Conservation (phyloP, 2,329 filamentous ascomycete species). For the Cercospora citrullina region DNA sequence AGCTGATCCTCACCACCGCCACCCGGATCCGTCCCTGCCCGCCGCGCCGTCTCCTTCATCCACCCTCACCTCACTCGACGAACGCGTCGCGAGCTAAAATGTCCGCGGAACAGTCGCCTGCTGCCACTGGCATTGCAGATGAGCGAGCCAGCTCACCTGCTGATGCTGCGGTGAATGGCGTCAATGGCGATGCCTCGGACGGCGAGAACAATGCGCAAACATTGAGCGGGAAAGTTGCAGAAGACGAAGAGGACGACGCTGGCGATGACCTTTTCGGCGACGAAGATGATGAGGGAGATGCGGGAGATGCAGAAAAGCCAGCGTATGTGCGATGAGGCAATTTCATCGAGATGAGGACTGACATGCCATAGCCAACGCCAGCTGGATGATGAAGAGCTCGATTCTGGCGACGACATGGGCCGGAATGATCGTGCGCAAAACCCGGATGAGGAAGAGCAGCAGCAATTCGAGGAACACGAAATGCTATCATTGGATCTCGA, state of each 20-base stretch:
- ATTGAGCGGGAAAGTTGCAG: constrained; percentile 29
- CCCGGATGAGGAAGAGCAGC: constrained; percentile 49
- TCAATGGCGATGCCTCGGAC: constrained; percentile 22
- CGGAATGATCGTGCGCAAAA: constrained; percentile 60
- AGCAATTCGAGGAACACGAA: constrained; percentile 43
- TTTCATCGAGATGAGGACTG: constrained; percentile 3
- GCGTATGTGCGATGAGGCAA: constrained; percentile 28
- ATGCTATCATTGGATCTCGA: constrained; percentile 63
- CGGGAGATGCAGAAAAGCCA: constrained; percentile 26
- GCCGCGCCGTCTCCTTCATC: neutral
- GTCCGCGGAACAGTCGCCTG: constrained; percentile 22
- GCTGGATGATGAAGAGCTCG: constrained; percentile 63
- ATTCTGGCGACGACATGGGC: constrained; percentile 62
- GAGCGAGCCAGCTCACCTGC: constrained; percentile 27
- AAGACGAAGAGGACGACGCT: constrained; percentile 37
- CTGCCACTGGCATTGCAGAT: constrained; percentile 15
- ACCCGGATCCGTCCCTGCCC: neutral
- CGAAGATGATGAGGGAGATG: constrained; percentile 40
- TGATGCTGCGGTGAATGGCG: constrained; percentile 15
- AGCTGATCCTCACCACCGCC: neutral
- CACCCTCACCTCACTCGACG: neutral
- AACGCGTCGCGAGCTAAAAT: constrained; percentile 12
- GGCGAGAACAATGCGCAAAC: constrained; percentile 29
- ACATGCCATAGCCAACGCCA: constrained; percentile 23
- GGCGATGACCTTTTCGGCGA: constrained; percentile 52